Conservation (phyloP, 2,329 filamentous ascomycete species). For the Colletotrichum liaoningense region DNA sequence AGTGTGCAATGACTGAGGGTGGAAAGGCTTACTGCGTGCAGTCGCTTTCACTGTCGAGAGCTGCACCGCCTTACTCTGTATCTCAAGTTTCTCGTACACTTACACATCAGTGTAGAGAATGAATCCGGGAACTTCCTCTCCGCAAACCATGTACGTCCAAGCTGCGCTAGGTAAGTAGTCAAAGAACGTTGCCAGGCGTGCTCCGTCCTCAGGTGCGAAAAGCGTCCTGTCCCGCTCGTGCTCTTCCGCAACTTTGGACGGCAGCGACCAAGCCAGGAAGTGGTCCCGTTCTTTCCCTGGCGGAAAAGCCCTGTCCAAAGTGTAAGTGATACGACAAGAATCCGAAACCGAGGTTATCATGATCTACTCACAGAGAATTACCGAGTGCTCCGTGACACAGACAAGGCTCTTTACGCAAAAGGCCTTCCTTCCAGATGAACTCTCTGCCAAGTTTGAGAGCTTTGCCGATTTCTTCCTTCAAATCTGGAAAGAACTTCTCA, state of each 20-base stretch:
- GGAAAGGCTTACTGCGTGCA: neutral
- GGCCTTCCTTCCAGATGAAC: slow-evolving; percentile 66
- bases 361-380: slow-evolving; percentile 65
- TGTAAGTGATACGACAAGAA: neutral
- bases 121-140: slow-evolving; percentile 44
- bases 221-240: slow-evolving; percentile 43
- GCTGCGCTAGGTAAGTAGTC: slow-evolving; percentile 50
- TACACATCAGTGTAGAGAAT: slow-evolving; percentile 51
- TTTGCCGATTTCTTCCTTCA: slow-evolving; percentile 64
- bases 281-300: slow-evolving; percentile 57
- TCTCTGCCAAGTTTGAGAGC: slow-evolving; percentile 64
- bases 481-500: slow-evolving; percentile 63
- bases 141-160: slow-evolving; percentile 51
- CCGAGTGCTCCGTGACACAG: slow-evolving; percentile 75
- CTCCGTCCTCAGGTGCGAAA: slow-evolving; percentile 53
- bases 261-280: slow-evolving; percentile 69
- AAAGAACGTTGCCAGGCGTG: slow-evolving; percentile 44
- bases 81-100: neutral
- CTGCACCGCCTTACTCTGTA: neutral
- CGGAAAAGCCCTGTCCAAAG: slow-evolving; percentile 42
- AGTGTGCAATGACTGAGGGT: neutral
- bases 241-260: slow-evolving; percentile 63
- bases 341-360: neutral
- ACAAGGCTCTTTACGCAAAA: slow-evolving; percentile 74
- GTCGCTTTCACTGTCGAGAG: neutral